These are phyloP conservation scores for Trichoderma gamsii DNA, from an alignment of 495 filamentous ascomycete species.

Conservation along the genomic window DNA sequence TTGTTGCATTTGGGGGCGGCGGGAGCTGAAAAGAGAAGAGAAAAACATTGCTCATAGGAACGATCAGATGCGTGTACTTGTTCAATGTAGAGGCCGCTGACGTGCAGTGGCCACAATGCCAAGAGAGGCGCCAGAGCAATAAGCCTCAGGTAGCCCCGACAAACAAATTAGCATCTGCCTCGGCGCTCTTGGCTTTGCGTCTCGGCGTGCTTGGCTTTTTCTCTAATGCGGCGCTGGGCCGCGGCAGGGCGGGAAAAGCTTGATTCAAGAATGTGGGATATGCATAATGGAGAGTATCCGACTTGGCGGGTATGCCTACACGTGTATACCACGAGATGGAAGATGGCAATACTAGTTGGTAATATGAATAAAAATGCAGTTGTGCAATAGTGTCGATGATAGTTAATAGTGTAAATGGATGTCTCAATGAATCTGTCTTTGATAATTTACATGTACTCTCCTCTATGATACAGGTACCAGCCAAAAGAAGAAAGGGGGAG, in stretches of 20 bases:
- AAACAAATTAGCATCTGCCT: constrained; percentile 5
- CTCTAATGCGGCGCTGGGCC: constrained; percentile 13
- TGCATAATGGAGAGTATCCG: constrained; percentile 1
- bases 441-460: too few species aligned
- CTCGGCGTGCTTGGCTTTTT: constrained; percentile 10
- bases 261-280: constrained; percentile 1
- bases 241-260: constrained; percentile 14
- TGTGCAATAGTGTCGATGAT: too few species aligned
- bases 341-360: too few species aligned
- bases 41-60: not conserved
- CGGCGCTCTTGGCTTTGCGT: constrained; percentile 7
- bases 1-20: not conserved
- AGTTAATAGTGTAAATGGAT: too few species aligned
- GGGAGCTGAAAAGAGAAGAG: not conserved
- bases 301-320: not conserved
- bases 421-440: too few species aligned
- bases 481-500: too few species aligned
- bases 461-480: too few species aligned
- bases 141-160: not conserved
- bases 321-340: not conserved
- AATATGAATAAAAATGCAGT: too few species aligned
- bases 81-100: constrained; percentile 3
- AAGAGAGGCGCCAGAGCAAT: constrained; percentile 1
- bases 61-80: not conserved
- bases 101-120: not conserved